Conservation (phyloP, 208 protist genomes). For the Leishmania major region DNA sequence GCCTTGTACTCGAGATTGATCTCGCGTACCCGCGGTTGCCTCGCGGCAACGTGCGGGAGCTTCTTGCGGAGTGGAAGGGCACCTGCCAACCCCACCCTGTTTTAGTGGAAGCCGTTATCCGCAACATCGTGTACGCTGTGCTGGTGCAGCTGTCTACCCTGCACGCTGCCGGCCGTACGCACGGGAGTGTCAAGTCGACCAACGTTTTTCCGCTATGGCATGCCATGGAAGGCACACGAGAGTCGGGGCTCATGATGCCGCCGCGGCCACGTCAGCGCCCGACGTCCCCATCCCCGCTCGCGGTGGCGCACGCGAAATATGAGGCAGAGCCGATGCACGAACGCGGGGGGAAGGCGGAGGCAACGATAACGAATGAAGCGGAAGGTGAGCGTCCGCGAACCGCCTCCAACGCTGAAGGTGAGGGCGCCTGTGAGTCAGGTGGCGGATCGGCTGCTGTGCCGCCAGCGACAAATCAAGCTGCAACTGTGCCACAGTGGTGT, state of each 20-base stretch:
- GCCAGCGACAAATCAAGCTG: too few species aligned
- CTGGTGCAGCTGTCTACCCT: constrained; percentile 55
- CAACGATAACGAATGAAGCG: neutral
- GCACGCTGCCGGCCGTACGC: constrained; percentile 49
- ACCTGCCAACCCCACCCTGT: constrained; percentile 33
- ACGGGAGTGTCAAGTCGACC: constrained; percentile 72
- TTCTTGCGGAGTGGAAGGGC: constrained; percentile 46
- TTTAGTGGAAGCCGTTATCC: constrained; percentile 64
- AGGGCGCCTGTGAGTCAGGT: neutral
- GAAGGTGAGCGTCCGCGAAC: neutral
- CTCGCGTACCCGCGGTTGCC: constrained; percentile 55
- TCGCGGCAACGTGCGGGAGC: constrained; percentile 55
- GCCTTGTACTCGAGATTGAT: constrained; percentile 39
- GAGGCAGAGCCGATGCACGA: neutral
- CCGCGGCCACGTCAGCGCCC: neutral
- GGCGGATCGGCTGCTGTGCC: neutral
- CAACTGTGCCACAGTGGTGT: neutral
- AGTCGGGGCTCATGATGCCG: constrained; percentile 24
- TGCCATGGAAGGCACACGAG: constrained; percentile 35
- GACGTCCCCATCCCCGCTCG: neutral
- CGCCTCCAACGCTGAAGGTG: neutral
- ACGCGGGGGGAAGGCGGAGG: neutral
- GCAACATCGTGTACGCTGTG: constrained; percentile 62
- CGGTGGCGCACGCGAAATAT: neutral
- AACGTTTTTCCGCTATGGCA: constrained; percentile 70